Percentiles rank a stretch among this genome's conserved stretches.
Conservation (phyloP, 768 basidiomycete species). For the Pulveroboletus sp. region DNA sequence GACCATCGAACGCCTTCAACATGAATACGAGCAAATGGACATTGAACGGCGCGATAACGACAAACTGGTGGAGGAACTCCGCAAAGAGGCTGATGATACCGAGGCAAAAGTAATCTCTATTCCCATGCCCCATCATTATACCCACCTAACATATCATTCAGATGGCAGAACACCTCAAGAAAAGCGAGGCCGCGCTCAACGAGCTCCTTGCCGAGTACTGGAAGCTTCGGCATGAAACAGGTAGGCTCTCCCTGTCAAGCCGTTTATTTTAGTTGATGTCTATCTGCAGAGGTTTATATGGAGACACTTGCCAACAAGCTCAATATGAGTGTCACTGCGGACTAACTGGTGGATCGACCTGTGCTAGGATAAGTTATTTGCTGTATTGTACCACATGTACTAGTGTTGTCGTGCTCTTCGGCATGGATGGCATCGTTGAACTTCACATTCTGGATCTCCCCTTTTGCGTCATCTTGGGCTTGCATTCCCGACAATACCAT, state of each 20-base stretch:
- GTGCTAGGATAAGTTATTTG: conserved; percentile 12
- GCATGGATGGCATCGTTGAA: neutral
- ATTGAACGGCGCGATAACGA: conserved; percentile 74
- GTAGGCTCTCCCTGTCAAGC: conserved; percentile 32
- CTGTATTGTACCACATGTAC: conserved; percentile 16
- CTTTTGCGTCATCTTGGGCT: conserved; percentile 32
- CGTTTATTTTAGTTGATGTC: neutral
- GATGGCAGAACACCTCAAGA: conserved; percentile 73
- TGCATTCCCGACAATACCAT: conserved; percentile 74
- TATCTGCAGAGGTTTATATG: conserved; percentile 70
- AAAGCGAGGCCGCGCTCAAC: conserved; percentile 73
- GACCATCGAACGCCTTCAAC: conserved; percentile 70
- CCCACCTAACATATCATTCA: conserved; percentile 26
- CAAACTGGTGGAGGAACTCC: conserved; percentile 70
- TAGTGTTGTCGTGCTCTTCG: neutral
- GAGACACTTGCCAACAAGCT: conserved; percentile 80
- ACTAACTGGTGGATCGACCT: conserved; percentile 5
- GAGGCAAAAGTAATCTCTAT: conserved; percentile 51
- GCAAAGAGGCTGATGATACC: conserved; percentile 61
- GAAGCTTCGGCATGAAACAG: conserved; percentile 71
- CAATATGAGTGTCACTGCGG: conserved; percentile 46
- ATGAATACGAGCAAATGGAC: conserved; percentile 76
- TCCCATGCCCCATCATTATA: neutral
- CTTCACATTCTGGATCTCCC: conserved; percentile 29
- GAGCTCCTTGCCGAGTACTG: conserved; percentile 81